Evolutionary conservation across 2,329 filamentous ascomycete species (phyloP).

Genomic region (Sclerotinia minor): DNA sequence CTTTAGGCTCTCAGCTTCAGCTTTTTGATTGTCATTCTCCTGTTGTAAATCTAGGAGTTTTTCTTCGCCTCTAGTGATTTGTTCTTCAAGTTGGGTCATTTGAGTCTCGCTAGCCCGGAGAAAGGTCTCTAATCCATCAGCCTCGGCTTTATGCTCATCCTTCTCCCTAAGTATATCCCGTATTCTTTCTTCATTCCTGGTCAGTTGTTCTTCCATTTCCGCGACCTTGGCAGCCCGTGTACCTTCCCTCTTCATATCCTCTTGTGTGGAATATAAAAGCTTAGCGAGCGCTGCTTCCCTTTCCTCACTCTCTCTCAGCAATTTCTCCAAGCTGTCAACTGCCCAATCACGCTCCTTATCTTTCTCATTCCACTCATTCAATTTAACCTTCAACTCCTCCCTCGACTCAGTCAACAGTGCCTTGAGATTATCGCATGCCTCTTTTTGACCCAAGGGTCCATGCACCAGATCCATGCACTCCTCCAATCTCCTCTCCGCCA

Average conservation of each 20-base stretch:
- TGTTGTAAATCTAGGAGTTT: background rate
- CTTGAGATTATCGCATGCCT: conserved; percentile 10
- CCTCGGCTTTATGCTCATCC: conserved; percentile 4
- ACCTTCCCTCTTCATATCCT: background rate
- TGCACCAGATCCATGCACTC: conserved; percentile 22
- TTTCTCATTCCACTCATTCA: background rate
- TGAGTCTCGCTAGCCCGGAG: conserved; percentile 5
- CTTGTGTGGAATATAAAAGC: background rate
- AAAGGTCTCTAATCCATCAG: conserved; percentile 7
- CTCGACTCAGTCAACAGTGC: background rate
- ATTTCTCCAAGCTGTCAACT: background rate
- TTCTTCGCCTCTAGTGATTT: background rate
- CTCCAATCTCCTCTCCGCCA: conserved; percentile 13
- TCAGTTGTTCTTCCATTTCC: background rate
- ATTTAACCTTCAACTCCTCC: background rate
- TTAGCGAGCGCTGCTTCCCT: background rate
- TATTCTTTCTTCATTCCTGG: background rate
- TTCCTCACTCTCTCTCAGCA: conserved; percentile 16
- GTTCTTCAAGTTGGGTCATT: conserved; percentile 6
- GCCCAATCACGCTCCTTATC: conserved; percentile 8
- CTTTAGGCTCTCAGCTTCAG: background rate
- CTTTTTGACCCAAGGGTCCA: conserved; percentile 16
- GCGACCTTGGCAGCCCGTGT: background rate
- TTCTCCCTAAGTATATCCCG: background rate
- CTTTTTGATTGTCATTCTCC: background rate